phyloP scores from a whole-genome alignment of 768 basidiomycete species.

The Collybia nuda region DNA sequence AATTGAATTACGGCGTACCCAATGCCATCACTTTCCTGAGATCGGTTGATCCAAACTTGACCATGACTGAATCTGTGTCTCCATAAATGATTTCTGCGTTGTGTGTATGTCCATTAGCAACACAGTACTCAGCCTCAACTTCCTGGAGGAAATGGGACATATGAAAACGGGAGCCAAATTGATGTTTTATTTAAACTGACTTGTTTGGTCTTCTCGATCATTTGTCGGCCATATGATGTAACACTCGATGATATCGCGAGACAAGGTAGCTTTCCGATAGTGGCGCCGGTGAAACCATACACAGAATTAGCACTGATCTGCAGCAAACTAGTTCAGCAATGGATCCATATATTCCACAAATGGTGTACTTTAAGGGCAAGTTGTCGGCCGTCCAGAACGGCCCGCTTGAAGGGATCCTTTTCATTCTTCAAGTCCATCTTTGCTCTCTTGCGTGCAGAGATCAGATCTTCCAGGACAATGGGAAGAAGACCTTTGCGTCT shows the following conservation, averaged over 20 bases:
- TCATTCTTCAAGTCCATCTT: constrained; percentile 97
- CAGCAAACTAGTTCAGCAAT: neutral
- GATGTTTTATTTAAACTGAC: constrained; percentile 34
- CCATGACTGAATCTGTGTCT: constrained; percentile 99
- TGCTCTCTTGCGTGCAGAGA: constrained; percentile 90
- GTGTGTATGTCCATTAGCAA: constrained; percentile 81
- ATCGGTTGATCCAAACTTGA: constrained; percentile 91
- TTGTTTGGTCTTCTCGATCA: constrained; percentile 97
- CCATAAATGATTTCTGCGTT: constrained; percentile 97
- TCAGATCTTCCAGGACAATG: constrained; percentile 89
- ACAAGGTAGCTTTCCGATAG: constrained; percentile 95
- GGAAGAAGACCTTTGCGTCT: constrained; percentile 89
- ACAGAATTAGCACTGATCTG: constrained; percentile 99
- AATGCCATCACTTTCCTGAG: constrained; percentile 86
- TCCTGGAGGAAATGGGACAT: constrained; percentile 42
- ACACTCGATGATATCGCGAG: constrained; percentile 93
- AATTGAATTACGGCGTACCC: constrained; percentile 43
- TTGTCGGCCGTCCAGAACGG: constrained; percentile 96
- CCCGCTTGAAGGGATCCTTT: constrained; percentile 94
- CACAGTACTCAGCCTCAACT: constrained; percentile 85
- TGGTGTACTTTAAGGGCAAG: constrained; percentile 83
- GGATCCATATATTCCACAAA: neutral
- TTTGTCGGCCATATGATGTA: constrained; percentile 96
- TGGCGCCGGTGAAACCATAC: constrained; percentile 98
- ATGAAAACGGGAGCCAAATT: neutral